Conservation (phyloP, 2,329 filamentous ascomycete species). For the Colletotrichum sansevieriae region DNA sequence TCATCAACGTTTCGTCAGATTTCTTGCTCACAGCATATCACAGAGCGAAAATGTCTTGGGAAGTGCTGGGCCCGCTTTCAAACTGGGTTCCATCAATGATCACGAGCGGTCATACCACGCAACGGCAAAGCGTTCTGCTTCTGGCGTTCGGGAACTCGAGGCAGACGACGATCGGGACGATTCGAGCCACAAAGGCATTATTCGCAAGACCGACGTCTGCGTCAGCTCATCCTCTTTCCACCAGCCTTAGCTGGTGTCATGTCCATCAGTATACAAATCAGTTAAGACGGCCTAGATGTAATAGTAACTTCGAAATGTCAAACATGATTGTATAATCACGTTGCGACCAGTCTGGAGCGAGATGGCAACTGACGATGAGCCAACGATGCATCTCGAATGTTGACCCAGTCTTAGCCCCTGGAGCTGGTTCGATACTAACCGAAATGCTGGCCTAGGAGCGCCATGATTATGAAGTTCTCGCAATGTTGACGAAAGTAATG, state of each 20-base stretch:
- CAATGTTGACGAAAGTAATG: too few species aligned
- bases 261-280: not conserved
- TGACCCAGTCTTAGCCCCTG: too few species aligned
- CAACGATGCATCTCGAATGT: too few species aligned
- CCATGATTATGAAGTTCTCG: too few species aligned
- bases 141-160: constrained; percentile 2
- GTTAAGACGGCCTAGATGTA: too few species aligned
- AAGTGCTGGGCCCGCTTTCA: constrained; percentile 31
- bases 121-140: constrained; percentile 1
- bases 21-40: not conserved
- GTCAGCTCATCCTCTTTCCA: constrained; percentile 16
- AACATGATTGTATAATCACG: too few species aligned
- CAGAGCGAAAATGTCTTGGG: constrained; percentile 21
- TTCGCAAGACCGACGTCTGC: constrained; percentile 10
- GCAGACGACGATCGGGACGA: constrained; percentile 23
- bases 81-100: constrained; percentile 26
- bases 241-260: not conserved
- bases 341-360: too few species aligned
- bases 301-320: too few species aligned
- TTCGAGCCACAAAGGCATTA: constrained; percentile 29
- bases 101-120: constrained; percentile 13
- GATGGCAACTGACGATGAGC: too few species aligned
- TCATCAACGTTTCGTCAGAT: too few species aligned
- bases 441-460: too few species aligned
- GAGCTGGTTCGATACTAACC: too few species aligned